Evolutionary conservation across 495 filamentous ascomycete genomes (phyloP).

Genomic region (Xylaria cubensis): DNA sequence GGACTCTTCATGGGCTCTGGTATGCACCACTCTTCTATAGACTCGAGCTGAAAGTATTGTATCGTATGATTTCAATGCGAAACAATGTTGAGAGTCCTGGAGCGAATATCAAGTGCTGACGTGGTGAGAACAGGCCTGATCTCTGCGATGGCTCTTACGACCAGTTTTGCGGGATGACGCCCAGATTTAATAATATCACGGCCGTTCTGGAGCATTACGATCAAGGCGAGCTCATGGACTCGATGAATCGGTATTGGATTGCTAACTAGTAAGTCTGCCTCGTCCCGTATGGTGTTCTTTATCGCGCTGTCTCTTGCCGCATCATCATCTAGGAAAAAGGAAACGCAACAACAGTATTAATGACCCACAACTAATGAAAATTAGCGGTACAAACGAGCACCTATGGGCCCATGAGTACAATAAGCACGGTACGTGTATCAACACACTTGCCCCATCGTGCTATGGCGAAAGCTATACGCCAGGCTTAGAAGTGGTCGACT

Average conservation of each 20-base stretch:
- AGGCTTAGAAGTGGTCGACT: constrained; percentile 67
- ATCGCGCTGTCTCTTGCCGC: background rate
- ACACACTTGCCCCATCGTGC: constrained; percentile 74
- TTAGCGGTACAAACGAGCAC: constrained; percentile 63
- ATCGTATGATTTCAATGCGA: background rate
- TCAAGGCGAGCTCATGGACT: constrained; percentile 65
- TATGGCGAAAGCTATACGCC: constrained; percentile 67
- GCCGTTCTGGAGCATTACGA: constrained; percentile 67
- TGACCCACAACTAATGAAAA: background rate
- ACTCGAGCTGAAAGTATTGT: background rate
- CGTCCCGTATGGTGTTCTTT: background rate
- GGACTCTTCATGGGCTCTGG: constrained; percentile 92
- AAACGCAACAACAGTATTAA: too few relatives aligned
- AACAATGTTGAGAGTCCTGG: constrained; percentile 1
- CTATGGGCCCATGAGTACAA: constrained; percentile 90
- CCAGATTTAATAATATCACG: constrained; percentile 75
- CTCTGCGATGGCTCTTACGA: constrained; percentile 83
- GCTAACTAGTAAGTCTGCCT: constrained; percentile 46
- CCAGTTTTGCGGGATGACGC: constrained; percentile 70
- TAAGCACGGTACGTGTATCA: constrained; percentile 82
- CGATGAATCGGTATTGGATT: constrained; percentile 83
- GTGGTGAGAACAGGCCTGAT: constrained; percentile 65
- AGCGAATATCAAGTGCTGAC: background rate
- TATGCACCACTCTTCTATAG: constrained; percentile 29
- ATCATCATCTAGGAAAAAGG: background rate